Evolutionary conservation across 495 filamentous ascomycete species (phyloP), one percentile per base, ranked within the genome.

Genomic region (Neurospora sp.): DNA sequence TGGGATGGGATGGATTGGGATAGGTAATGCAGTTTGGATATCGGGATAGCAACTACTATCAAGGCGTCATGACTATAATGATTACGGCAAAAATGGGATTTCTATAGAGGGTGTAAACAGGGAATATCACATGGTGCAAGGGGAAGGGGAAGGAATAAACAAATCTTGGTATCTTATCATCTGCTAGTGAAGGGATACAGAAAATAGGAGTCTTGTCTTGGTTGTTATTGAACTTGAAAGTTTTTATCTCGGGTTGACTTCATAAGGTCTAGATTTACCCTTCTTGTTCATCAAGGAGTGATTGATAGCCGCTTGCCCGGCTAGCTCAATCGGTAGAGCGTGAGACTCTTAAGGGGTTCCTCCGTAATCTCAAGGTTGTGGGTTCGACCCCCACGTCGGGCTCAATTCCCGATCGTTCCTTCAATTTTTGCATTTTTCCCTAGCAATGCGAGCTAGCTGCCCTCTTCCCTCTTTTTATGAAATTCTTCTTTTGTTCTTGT

Each of bases 261-360:
- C 2, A 53, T 53, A 27, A 53, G 20, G 4, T 1, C 10, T 0
- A 0, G 9, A 10, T 48, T 4, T 3, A 1, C 3, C 7, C 27
- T 27, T 27, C 27, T 27, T 2, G 2, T 9, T 8, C 27, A 61
- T 16, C 14, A 61, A 61, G 53, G 53, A 61, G 53, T 61, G 53
- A 61, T 61, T 61, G 53, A 61, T 69, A 69, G 68, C 68, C 68
- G 39, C 68, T 40, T 69, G 35, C 68, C 68, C 68, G 68, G 68
- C 39, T 90, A 89, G 87, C 88, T 90, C 88, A 90, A 89, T 90
- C 88, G 88, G 88, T 88, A 89, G 88, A 89, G 88, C 88, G 88
- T 89, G 85, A 88, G 88, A 89, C 88, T 90, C 88, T 90, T 90
- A 89, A 89, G 53, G 53, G 35, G 53, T 61, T 61, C 53, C 53